phyloP scores from a whole-genome alignment of 2,329 filamentous ascomycete species.

The Curvularia hawaiiensis region DNA sequence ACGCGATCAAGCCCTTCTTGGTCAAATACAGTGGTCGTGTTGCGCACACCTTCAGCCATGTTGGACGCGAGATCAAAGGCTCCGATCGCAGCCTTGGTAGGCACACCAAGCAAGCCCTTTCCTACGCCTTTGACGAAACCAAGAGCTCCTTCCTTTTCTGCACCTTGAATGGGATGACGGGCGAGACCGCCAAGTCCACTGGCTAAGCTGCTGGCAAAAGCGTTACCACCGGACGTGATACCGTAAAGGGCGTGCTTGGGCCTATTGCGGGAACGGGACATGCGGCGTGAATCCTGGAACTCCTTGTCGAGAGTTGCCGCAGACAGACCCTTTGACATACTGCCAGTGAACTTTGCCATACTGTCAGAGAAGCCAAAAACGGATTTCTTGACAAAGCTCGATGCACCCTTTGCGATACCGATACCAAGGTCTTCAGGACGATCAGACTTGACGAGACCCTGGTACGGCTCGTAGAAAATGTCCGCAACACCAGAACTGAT shows the following conservation, averaged over 20 bases:
- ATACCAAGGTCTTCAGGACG: slow-evolving; percentile 92
- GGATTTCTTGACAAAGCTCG: slow-evolving; percentile 97
- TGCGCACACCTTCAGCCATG: slow-evolving; percentile 95
- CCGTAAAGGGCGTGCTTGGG: slow-evolving; percentile 98
- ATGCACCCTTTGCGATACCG: slow-evolving; percentile 94
- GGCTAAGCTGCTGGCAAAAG: slow-evolving; percentile 88
- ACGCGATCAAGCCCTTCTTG: slow-evolving; percentile 92
- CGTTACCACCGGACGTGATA: slow-evolving; percentile 93
- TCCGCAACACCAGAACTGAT: slow-evolving; percentile 96
- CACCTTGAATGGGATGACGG: slow-evolving; percentile 91
- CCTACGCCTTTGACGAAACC: slow-evolving; percentile 98
- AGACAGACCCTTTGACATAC: slow-evolving; percentile 93
- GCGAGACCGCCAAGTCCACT: slow-evolving; percentile 93
- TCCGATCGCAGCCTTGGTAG: slow-evolving; percentile 95
- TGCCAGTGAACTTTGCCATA: slow-evolving; percentile 96
- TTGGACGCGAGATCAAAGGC: slow-evolving; percentile 97
- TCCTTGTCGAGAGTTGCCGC: slow-evolving; percentile 97
- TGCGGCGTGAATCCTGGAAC: slow-evolving; percentile 94
- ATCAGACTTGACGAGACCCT: slow-evolving; percentile 95
- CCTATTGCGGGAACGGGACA: slow-evolving; percentile 88
- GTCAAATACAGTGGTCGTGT: slow-evolving; percentile 98
- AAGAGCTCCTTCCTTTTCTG: slow-evolving; percentile 89
- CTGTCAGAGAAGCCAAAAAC: slow-evolving; percentile 98
- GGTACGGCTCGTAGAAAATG: slow-evolving; percentile 99
- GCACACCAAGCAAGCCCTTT: slow-evolving; percentile 91